phyloP scores from a whole-genome alignment of 106 monocot species.

The Apostasia ramifera region DNA sequence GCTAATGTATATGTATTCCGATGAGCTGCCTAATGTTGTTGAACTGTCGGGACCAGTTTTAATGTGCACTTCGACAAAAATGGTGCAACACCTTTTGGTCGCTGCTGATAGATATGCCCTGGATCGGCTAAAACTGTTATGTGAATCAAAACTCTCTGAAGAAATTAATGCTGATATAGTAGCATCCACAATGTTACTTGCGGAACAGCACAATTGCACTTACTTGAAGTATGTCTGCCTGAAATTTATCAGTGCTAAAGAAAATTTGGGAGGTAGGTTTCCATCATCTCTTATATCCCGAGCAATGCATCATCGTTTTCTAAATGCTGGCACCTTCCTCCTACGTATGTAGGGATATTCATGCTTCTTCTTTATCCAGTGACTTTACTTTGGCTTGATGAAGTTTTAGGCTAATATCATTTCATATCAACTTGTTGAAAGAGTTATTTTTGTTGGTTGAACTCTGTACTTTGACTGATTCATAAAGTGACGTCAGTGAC shows the following conservation, averaged over 20 bases:
- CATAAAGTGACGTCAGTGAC: too few species aligned
- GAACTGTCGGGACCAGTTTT: slow-evolving; percentile 38
- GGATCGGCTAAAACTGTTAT: slow-evolving; percentile 47
- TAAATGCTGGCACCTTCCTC: too few species aligned
- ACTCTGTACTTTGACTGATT: too few species aligned
- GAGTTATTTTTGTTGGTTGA: too few species aligned
- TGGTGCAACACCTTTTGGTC: slow-evolving; percentile 60
- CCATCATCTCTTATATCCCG: too few species aligned
- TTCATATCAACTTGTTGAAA: too few species aligned
- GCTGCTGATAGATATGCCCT: slow-evolving; percentile 69
- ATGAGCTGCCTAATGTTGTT: slow-evolving; percentile 46
- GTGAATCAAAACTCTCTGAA: slow-evolving; percentile 50
- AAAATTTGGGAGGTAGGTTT: slow-evolving; percentile 59
- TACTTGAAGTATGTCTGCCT: slow-evolving; percentile 50
- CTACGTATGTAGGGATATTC: too few species aligned
- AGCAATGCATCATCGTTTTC: too few species aligned
- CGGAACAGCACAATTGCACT: slow-evolving; percentile 62
- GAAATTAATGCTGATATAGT: slow-evolving; percentile 48
- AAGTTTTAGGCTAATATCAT: too few species aligned
- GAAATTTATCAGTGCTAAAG: slow-evolving; percentile 34
- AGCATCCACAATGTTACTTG: slow-evolving; percentile 56
- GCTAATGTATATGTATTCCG: slow-evolving; percentile 57
- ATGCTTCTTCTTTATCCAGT: too few species aligned
- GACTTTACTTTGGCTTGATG: too few species aligned
- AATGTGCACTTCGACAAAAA: slow-evolving; percentile 40